Conservation (phyloP, 2,329 filamentous ascomycete genomes). For the Monosporascus sp. region DNA sequence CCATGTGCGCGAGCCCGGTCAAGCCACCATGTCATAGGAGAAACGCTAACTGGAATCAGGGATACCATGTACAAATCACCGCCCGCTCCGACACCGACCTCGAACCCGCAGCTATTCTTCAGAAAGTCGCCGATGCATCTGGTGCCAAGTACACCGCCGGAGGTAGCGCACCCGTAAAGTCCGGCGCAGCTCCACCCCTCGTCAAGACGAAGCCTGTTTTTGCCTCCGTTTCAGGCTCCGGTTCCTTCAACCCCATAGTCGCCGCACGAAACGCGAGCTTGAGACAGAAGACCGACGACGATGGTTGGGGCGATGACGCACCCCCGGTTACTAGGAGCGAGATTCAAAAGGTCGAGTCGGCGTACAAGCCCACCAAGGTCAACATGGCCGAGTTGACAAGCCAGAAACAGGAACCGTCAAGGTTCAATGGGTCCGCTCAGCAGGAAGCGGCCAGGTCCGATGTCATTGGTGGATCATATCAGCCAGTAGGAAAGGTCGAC, state of each 20-base stretch:
- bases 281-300: conserved; percentile 58
- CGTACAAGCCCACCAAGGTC: conserved; percentile 93
- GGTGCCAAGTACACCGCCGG: conserved; percentile 87
- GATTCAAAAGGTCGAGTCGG: conserved; percentile 84
- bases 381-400: conserved; percentile 82
- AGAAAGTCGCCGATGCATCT: conserved; percentile 91
- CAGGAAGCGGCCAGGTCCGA: conserved; percentile 45
- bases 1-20: conserved; percentile 40
- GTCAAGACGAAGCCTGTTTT: conserved; percentile 88
- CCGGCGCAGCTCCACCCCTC: conserved; percentile 58
- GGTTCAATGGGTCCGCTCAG: conserved; percentile 44
- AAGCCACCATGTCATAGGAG: neutral
- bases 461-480: conserved; percentile 80
- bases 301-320: conserved; percentile 93
- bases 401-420: conserved; percentile 63
- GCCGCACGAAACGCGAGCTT: conserved; percentile 57
- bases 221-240: conserved; percentile 62
- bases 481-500: conserved; percentile 95
- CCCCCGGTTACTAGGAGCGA: conserved; percentile 83
- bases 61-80: conserved; percentile 96
- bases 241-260: conserved; percentile 62
- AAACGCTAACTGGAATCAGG: conserved; percentile 37
- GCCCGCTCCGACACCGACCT: conserved; percentile 88
- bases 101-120: conserved; percentile 78
- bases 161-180: conserved; percentile 47